These are phyloP conservation scores for Zea luxurians DNA, from an alignment of 176 grass and related monocot genomes.

Conservation along the genomic window DNA sequence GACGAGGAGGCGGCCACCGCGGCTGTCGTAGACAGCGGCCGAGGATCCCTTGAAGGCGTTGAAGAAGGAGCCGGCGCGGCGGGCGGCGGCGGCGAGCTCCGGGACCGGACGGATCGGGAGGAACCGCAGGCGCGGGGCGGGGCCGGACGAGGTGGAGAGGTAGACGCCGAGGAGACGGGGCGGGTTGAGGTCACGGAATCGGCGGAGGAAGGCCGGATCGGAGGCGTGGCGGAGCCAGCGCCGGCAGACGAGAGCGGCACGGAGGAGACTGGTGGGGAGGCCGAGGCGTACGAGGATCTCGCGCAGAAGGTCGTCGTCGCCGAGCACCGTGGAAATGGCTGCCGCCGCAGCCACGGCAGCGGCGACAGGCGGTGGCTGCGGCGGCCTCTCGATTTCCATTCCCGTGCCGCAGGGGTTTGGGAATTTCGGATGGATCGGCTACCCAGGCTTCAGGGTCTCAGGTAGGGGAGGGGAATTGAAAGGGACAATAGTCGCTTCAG, in stretches of 20 bases:
- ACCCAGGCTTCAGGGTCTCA: background rate
- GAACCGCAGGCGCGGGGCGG: conserved; percentile 17
- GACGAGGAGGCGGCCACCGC: conserved; percentile 35
- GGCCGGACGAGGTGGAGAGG: background rate
- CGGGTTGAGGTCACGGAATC: conserved; percentile 19
- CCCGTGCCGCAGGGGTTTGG: background rate
- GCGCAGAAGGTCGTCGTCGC: conserved; percentile 34
- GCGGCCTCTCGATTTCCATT: conserved; percentile 7
- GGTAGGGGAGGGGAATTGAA: background rate
- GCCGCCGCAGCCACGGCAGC: background rate
- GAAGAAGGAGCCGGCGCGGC: conserved; percentile 19
- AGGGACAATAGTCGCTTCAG: background rate
- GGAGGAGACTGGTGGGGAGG: conserved; percentile 19
- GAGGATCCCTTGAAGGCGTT: conserved; percentile 9
- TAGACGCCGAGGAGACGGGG: conserved; percentile 35
- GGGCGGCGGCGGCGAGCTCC: conserved; percentile 30
- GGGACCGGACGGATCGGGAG: conserved; percentile 12
- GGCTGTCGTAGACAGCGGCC: background rate
- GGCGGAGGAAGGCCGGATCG: conserved; percentile 22
- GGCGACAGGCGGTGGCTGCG: conserved; percentile 9
- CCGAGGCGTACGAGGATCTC: conserved; percentile 39
- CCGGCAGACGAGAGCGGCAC: conserved; percentile 23
- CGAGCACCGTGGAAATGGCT: conserved; percentile 13
- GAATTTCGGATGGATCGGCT: background rate
- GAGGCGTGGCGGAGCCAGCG: conserved; percentile 28